Base-by-base conservation (phyloP, 2,329 filamentous ascomycete species). In the Podosphaera fusca region DNA sequence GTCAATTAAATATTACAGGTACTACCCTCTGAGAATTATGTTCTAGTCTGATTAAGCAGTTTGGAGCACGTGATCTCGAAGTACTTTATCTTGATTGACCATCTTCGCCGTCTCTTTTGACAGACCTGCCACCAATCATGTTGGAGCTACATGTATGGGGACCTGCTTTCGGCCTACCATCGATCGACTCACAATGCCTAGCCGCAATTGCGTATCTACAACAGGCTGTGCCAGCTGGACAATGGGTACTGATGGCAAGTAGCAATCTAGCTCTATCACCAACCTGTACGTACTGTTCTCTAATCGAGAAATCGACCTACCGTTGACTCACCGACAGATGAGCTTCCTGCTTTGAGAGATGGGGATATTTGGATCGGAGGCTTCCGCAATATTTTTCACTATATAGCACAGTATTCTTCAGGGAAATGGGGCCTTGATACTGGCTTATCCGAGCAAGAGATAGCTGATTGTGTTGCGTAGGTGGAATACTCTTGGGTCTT, bases 121-220 rank as follows among this genome's bases (percentile, higher is more conserved):
- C 38, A 38, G 14, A 40, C n/a, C 14, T 14, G 2, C 33, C 12
- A 8, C 12, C n/a, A 42, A 72, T 70, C 68, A 65, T 79, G 61
- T 71, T 87, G 54, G 79, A 90, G 71, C 78, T 98, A 59, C 85
- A 95, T 70, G 78, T 95, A 66, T 94, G 89, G 84, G 89, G 89
- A 55, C 82, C 87, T 57, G 89, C 86, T 46, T 94, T 95, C 69
- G 82, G 81, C 46, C 78, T 95, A 50, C 83, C 90, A 12, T 96
- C 92, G 49, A 84, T 96, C 64, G 89, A 96, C 66, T 75, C 90
- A 51, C 86, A 94, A 73, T 96, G 89, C 67, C 79, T 94, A 59
- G 89, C 89, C 34, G 76, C 84, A 49, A 80, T 95, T 62, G 80
- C 85, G 56, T 89, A 89, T 67, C 75, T 94, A 58, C 77, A 79